Base-by-base conservation (phyloP, 78 protist genomes). In the Dictyostelium intermedium region DNA sequence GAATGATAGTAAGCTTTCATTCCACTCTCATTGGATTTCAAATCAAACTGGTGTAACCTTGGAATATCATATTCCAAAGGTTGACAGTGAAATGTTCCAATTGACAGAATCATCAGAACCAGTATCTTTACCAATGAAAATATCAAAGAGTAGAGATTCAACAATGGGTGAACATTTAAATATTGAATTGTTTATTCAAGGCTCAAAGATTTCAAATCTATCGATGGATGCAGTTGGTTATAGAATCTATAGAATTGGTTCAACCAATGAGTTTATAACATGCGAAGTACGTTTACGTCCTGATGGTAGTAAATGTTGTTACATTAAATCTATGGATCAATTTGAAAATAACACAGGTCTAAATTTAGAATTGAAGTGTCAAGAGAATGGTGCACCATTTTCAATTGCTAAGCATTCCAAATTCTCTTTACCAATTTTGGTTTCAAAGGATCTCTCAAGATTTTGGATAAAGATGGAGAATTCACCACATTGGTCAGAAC, bases 21-120 rank as follows among this genome's bases (percentile, higher is more conserved):
- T 78, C 69, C 94, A 89, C 81, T 89, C 94, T 43, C 94, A 89
- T 80, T 89, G 94, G 94, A 63, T 89, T 50, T 39, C 53, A 45
- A 89, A 89, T 69, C 79, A 69, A 34, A 89, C 94, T 13, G 94
- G 94, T 37, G 18, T 37, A 3, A 35, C 20, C 3, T 39, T 89
- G 1, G 87, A 70, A 45, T 89, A 89, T 47, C 32, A 41, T 20
- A 72, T 80, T 5, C 80, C 87, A 83, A 41, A 47, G 7, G 47
- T 72, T 78, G 92, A 53, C 25, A 56, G 76, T 18, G 18, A n/a
- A 14, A 18, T 9, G 20, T 35, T 41, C 25, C 35, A 66, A 18
- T 39, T 63, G 25, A 37, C 41, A 20, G 83, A 81, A 18, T 47
- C 61, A 37, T 25, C 39, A 4, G 60, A 77, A 39, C 43, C 61